Conservation (phyloP, 331 rosid genomes). For the Malus hybrid region DNA sequence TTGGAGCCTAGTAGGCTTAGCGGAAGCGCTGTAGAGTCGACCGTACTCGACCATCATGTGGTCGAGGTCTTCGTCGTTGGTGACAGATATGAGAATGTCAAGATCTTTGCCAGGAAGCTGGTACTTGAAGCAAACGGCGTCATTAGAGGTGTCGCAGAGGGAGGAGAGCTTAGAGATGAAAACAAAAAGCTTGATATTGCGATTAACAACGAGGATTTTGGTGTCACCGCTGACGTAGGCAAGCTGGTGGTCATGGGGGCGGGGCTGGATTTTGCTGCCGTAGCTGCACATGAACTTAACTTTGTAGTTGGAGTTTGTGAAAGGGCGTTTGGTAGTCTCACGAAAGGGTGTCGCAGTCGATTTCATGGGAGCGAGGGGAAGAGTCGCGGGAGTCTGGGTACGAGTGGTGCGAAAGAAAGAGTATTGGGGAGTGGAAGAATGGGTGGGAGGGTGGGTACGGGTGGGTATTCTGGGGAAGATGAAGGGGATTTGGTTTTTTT, state of each 20-base stretch:
- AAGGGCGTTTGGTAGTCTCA: conserved; percentile 40
- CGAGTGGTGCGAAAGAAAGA: conserved; percentile 18
- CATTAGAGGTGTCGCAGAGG: conserved; percentile 23
- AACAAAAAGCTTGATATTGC: conserved; percentile 40
- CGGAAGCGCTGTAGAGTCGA: conserved; percentile 54
- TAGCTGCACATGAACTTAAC: conserved; percentile 77
- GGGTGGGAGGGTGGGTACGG: no score
- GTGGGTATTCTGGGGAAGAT: no score
- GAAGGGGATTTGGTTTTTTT: no score
- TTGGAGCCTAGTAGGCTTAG: conserved; percentile 63
- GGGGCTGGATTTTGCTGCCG: conserved; percentile 76
- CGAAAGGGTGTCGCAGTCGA: conserved; percentile 39
- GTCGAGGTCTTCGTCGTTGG: conserved; percentile 76
- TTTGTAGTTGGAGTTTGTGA: conserved; percentile 19
- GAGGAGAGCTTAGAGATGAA: conserved; percentile 47
- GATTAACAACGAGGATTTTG: conserved; percentile 74
- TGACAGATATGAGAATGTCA: conserved; percentile 77
- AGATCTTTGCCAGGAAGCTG: conserved; percentile 93
- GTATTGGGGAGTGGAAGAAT: no score
- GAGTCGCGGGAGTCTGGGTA: conserved; percentile 61
- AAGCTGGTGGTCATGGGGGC: conserved; percentile 62
- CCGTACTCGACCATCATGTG: conserved; percentile 83
- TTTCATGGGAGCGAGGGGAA: conserved; percentile 70
- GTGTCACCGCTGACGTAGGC: conserved; percentile 81
- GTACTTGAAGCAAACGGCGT: conserved; percentile 54